Evolutionary conservation across 768 basidiomycete species (phyloP), one percentile per base, ranked within the genome.

Genomic region (Tricholoma furcatifolium): DNA sequence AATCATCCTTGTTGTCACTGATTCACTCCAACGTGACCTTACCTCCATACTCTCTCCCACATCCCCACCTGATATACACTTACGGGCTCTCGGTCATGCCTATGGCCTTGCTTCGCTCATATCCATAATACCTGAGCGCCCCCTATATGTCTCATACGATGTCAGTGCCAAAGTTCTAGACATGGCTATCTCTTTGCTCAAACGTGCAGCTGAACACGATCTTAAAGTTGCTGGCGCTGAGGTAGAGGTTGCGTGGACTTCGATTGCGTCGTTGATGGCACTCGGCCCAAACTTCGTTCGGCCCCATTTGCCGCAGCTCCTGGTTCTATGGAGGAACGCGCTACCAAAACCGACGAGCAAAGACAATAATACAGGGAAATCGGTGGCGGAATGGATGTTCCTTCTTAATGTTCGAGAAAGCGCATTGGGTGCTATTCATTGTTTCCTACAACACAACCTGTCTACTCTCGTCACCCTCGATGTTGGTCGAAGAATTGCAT

Each of bases 251-350:
- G 93, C 95, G 0, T 98, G 97, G 97, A 93, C 87, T 11, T 73
- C 89, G 32, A 91, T 99, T 49, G 85, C 90, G 0, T 87, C 93
- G 1, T 71, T 98, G 24, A 93, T 98, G 91, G 81, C 87, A 2
- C 83, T 97, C 6, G 96, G 95, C 0, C 92, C 91, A 3, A 90
- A 93, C 60, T 97, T 98, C 59, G 93, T 98, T 47, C 85, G 92
- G 15, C 83, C 93, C 0, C 94, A 99, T 66, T 80, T 98, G 2
- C 90, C 95, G 0, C 96, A 98, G 60, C 76, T 98, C 15, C 80
- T 98, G 36, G 93, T 98, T 0, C 81, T 99, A 3, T 99, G 97
- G 97, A 79, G 97, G 30, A 99, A 99, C 60, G 94, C 96, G 1
- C 77, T 99, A 0, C 94, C 97, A 1, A 99, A 98, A 68, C 88